Percentiles rank a stretch among this genome's conserved stretches.
Conservation (phyloP, 1,284 basidiomycete species). For the Rugosomyces carneus region DNA sequence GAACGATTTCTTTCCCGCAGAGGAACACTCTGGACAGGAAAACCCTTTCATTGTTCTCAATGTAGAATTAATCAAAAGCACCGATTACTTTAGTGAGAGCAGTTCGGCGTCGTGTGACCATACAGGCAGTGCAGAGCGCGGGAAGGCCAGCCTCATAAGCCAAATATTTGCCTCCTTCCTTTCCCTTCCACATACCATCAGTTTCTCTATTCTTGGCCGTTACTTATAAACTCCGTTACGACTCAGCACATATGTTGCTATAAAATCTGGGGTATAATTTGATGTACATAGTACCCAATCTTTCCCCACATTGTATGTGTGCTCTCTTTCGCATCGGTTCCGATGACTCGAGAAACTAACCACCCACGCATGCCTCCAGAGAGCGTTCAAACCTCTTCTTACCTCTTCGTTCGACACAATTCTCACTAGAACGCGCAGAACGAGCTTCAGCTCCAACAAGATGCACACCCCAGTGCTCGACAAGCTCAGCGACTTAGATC, state of each 20-base stretch:
- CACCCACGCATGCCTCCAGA: not conserved
- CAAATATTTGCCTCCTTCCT: slow-evolving; percentile 16
- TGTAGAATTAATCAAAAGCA: not conserved
- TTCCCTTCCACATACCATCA: slow-evolving; percentile 15
- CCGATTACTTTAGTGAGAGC: not conserved
- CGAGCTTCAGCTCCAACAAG: not conserved
- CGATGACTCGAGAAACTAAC: slow-evolving; percentile 9
- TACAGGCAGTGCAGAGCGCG: slow-evolving; percentile 10
- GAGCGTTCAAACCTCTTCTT: not conserved
- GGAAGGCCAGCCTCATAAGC: slow-evolving; percentile 9
- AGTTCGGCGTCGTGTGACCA: slow-evolving; percentile 7
- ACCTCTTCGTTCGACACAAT: not conserved
- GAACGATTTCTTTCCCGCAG: not conserved
- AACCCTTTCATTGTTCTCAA: not conserved
- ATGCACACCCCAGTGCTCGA: slow-evolving; percentile 2
- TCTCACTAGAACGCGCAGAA: not conserved
- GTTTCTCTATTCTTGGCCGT: not conserved
- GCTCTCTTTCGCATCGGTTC: not conserved
- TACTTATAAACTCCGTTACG: slow-evolving; percentile 8
- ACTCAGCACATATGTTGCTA: slow-evolving; percentile 12
- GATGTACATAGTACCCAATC: slow-evolving; percentile 3
- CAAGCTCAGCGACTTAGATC: slow-evolving; percentile 7
- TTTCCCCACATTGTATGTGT: slow-evolving; percentile 11
- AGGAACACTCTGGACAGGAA: not conserved
- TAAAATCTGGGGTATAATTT: slow-evolving; percentile 10